Percentiles rank a stretch among this genome's conserved stretches.
Evolutionary conservation across 1,284 basidiomycete species (phyloP).

Genomic region (Cryptococcus floricola): DNA sequence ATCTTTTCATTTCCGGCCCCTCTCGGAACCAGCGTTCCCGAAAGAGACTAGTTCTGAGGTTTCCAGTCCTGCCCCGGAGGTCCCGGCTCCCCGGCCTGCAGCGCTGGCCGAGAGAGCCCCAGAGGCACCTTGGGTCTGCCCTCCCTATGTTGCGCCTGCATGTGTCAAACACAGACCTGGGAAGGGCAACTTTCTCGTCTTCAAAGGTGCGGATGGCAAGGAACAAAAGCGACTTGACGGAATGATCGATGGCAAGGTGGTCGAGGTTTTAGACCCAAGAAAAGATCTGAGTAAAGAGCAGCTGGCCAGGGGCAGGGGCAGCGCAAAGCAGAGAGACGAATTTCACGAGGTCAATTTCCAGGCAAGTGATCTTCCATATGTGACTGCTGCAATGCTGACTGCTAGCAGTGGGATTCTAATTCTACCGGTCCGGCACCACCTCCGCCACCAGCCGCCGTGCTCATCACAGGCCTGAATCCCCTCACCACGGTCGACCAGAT

Average conservation of each 20-base stretch:
- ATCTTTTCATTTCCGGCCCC: slow-evolving; percentile 26
- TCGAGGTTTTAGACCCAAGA: slow-evolving; percentile 34
- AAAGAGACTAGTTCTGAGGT: background rate
- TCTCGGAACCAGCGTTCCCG: slow-evolving; percentile 1
- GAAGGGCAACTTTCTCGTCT: slow-evolving; percentile 29
- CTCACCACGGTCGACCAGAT: slow-evolving; percentile 66
- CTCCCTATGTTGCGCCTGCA: slow-evolving; percentile 23
- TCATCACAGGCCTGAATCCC: slow-evolving; percentile 69
- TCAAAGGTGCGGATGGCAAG: slow-evolving; percentile 18
- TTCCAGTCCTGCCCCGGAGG: background rate
- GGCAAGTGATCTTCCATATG: slow-evolving; percentile 26
- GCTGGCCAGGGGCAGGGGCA: slow-evolving; percentile 27
- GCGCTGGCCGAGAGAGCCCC: background rate
- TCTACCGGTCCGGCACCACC: slow-evolving; percentile 73
- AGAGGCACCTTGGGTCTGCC: slow-evolving; percentile 15
- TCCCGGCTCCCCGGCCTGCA: background rate
- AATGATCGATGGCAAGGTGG: slow-evolving; percentile 22
- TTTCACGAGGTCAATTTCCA: slow-evolving; percentile 37
- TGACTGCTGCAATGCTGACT: background rate
- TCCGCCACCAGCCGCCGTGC: slow-evolving; percentile 58
- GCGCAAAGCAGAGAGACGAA: slow-evolving; percentile 25
- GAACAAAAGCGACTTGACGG: slow-evolving; percentile 42
- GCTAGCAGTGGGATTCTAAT: slow-evolving; percentile 65
- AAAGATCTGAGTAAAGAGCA: slow-evolving; percentile 21
- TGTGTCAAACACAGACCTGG: slow-evolving; percentile 25